phyloP scores from a whole-genome alignment of 2,329 filamentous ascomycete genomes.

The Arthroderma uncinatum region DNA sequence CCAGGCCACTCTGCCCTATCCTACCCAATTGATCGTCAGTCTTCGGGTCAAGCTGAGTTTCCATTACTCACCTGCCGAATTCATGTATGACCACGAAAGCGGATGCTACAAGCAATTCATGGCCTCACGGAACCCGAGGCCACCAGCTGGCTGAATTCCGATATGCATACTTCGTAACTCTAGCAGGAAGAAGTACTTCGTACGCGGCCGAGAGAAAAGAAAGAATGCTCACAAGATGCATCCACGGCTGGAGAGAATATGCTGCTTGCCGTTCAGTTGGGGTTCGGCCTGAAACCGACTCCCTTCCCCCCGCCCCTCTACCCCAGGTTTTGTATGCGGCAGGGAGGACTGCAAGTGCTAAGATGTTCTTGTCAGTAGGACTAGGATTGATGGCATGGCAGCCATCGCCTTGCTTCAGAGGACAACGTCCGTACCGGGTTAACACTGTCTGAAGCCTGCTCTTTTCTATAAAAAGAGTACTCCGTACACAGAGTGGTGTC shows the following conservation, averaged over 20 bases:
- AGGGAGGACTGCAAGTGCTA: neutral
- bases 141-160: neutral
- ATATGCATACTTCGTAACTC: neutral
- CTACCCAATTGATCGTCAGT: neutral
- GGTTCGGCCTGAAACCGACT: slow-evolving; percentile 4
- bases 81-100: neutral
- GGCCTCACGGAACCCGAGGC: neutral
- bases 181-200: neutral
- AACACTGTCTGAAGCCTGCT: neutral
- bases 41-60: neutral
- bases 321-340: neutral
- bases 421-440: neutral
- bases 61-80: neutral
- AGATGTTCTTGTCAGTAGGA: neutral
- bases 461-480: neutral
- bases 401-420: neutral
- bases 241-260: neutral
- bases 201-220: neutral
- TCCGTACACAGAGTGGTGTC: too few relatives aligned
- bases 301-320: neutral
- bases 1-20: neutral
- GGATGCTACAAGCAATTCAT: neutral
- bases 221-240: slow-evolving; percentile 3
- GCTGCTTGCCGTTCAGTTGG: neutral
- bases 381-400: neutral